Percentiles rank a stretch among this genome's conserved stretches.
Evolutionary conservation across 164 flowering plant species (phyloP).

Genomic region (Vitis cinerea): DNA sequence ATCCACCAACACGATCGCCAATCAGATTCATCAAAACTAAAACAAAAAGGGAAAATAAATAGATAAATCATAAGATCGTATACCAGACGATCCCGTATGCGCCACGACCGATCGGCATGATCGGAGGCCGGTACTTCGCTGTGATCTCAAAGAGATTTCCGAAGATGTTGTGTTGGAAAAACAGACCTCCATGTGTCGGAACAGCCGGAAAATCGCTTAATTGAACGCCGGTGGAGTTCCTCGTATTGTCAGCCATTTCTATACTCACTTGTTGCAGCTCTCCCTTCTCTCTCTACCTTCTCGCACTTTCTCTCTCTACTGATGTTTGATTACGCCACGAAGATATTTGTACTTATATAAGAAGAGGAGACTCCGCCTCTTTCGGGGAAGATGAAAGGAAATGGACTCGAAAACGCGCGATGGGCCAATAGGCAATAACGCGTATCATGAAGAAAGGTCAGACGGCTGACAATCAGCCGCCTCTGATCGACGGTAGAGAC

Average conservation of each 20-base stretch:
- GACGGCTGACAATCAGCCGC: conserved; percentile 36
- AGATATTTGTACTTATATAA: background rate
- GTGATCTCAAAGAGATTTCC: conserved; percentile 83
- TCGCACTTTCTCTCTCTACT: background rate
- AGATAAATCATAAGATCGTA: background rate
- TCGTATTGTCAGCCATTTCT: conserved; percentile 27
- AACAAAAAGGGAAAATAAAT: background rate
- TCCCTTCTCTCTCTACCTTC: conserved; percentile 6
- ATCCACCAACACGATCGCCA: too few relatives aligned
- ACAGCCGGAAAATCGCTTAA: conserved; percentile 51
- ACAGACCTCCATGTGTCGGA: conserved; percentile 67
- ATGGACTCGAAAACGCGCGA: conserved; percentile 12
- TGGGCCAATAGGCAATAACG: conserved; percentile 4
- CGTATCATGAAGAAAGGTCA: background rate
- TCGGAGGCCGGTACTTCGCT: conserved; percentile 76
- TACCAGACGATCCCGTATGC: conserved; percentile 98
- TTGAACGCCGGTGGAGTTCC: conserved; percentile 16
- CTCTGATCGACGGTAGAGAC: conserved; percentile 26
- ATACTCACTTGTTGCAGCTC: background rate
- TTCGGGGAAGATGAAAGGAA: conserved; percentile 22
- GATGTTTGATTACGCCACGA: background rate
- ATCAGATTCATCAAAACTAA: background rate
- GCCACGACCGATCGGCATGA: conserved; percentile 88
- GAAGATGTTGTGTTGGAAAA: conserved; percentile 63
- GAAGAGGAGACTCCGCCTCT: background rate